Conservation (phyloP, 2,329 filamentous ascomycete species). For the Aspergillus uvarum region DNA sequence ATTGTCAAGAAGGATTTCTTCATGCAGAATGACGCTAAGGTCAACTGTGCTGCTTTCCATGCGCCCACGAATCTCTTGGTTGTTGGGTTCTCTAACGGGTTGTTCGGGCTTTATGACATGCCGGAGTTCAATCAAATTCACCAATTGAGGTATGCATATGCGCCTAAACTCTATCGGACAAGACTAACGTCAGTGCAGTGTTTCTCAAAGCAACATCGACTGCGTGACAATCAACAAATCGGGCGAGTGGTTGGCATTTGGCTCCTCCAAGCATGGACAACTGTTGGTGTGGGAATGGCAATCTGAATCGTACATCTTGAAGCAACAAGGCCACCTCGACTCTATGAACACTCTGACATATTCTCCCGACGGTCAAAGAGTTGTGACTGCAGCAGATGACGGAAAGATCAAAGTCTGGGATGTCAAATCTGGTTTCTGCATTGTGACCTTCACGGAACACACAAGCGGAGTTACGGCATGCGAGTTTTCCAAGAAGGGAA, state of each 20-base stretch:
- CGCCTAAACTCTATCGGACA: background rate
- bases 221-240: constrained; percentile 91
- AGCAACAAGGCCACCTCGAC: constrained; percentile 97
- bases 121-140: constrained; percentile 96
- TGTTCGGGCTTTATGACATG: constrained; percentile 93
- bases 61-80: constrained; percentile 86
- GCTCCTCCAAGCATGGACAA: constrained; percentile 90
- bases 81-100: constrained; percentile 89
- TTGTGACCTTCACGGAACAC: constrained; percentile 97
- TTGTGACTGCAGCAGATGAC: constrained; percentile 92
- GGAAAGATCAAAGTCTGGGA: constrained; percentile 99
- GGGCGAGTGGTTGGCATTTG: constrained; percentile 96
- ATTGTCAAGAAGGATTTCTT: constrained; percentile 92
- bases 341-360: constrained; percentile 92
- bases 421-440: constrained; percentile 91
- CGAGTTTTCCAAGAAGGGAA: constrained; percentile 92
- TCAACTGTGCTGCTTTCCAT: constrained; percentile 90
- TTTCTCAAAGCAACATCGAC: constrained; percentile 95
- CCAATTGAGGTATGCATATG: constrained; percentile 56
- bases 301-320: constrained; percentile 96
- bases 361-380: constrained; percentile 86
- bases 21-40: constrained; percentile 81
- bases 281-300: constrained; percentile 99
- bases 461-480: constrained; percentile 88
- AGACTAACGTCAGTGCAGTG: constrained; percentile 56